Conservation (phyloP, 176 grass and related monocot genomes). For the Triticum turgidum region DNA sequence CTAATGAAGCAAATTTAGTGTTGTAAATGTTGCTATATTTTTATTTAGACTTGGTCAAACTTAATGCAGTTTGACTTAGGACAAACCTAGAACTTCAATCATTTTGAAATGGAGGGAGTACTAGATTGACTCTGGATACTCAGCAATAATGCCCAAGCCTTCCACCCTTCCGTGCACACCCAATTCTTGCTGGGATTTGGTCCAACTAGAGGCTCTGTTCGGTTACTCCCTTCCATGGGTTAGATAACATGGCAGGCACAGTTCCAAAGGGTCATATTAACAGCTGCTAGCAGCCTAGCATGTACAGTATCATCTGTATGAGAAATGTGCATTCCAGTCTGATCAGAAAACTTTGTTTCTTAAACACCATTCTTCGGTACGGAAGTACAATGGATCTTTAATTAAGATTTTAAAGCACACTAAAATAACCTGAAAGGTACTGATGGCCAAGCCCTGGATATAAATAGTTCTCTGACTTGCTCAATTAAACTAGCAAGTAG, state of each 20-base stretch:
- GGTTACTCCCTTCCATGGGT: too few relatives aligned
- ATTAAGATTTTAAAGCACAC: conserved; percentile 32
- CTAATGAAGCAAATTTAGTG: too few relatives aligned
- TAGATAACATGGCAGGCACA: neutral
- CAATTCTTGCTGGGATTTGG: neutral
- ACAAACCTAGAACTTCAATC: too few relatives aligned
- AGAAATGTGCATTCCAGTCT: neutral
- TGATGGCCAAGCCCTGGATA: conserved; percentile 82
- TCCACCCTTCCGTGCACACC: neutral
- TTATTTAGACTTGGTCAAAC: too few relatives aligned
- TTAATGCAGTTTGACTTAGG: too few relatives aligned
- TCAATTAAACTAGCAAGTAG: neutral
- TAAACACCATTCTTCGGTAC: neutral
- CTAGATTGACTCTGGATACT: neutral
- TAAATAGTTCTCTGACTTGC: neutral
- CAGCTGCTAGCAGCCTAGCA: neutral
- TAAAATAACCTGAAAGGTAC: conserved; percentile 92
- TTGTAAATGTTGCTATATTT: too few relatives aligned
- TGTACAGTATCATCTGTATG: neutral
- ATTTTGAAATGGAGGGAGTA: too few relatives aligned
- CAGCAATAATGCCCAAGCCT: neutral
- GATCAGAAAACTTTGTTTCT: neutral
- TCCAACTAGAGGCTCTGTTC: neutral
- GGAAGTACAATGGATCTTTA: conserved; percentile 2
- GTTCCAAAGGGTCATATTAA: neutral